These are phyloP conservation scores for Elaeagnus macrophylla DNA, from an alignment of 306 rosid genomes.

Conservation along the genomic window DNA sequence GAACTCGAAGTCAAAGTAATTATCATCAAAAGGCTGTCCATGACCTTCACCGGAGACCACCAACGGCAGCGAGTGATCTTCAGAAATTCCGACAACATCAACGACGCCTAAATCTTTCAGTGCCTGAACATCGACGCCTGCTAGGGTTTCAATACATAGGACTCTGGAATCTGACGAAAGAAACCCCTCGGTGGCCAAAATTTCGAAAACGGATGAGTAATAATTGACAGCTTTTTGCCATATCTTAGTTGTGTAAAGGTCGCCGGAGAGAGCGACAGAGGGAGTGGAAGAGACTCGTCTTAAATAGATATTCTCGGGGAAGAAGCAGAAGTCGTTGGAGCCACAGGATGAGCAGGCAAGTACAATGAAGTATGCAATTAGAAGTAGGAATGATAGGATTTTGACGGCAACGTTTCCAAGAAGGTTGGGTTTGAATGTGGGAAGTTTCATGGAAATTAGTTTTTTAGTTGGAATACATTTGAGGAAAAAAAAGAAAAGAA, in stretches of 20 bases:
- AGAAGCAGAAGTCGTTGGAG: slow-evolving; percentile 37
- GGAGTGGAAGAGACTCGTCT: not conserved
- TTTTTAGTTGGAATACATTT: no score
- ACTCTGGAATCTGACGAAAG: slow-evolving; percentile 27
- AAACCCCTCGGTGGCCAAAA: slow-evolving; percentile 32
- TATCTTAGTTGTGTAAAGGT: slow-evolving; percentile 18
- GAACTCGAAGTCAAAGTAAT: slow-evolving; percentile 41
- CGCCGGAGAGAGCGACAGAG: slow-evolving; percentile 4
- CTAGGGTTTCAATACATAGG: slow-evolving; percentile 35
- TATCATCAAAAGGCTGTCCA: slow-evolving; percentile 20
- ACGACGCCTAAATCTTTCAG: slow-evolving; percentile 34
- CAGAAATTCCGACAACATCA: slow-evolving; percentile 35
- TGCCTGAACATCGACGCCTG: slow-evolving; percentile 36
- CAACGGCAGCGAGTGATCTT: slow-evolving; percentile 30
- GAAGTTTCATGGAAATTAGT: slow-evolving; percentile 24
- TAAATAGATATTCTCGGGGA: slow-evolving; percentile 12
- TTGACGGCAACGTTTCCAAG: slow-evolving; percentile 24
- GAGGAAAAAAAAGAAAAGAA: no score
- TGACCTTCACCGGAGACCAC: slow-evolving; percentile 19
- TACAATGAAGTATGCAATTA: slow-evolving; percentile 38
- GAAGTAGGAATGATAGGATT: slow-evolving; percentile 33
- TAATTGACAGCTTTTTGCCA: slow-evolving; percentile 34
- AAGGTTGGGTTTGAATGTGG: slow-evolving; percentile 15
- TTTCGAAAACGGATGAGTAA: slow-evolving; percentile 38
- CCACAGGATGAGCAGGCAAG: slow-evolving; percentile 32